Evolutionary conservation across 441 rosid genomes (phyloP).

Genomic region (Caryocar brasiliense): DNA sequence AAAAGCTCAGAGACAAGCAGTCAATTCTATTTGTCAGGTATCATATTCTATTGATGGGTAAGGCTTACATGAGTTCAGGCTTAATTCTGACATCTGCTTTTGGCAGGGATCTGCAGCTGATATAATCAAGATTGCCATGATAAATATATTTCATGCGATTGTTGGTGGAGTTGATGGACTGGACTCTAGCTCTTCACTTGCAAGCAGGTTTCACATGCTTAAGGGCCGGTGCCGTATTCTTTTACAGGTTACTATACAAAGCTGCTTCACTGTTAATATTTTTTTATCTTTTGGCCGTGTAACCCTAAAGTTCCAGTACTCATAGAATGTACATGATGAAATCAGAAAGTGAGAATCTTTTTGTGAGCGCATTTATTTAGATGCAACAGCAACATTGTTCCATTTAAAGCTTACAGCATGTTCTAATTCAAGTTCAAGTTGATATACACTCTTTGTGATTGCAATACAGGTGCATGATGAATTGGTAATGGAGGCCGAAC

Average conservation of each 20-base stretch:
- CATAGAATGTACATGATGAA: background rate
- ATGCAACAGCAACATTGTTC: background rate
- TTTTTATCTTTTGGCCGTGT: background rate
- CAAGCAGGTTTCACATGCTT: constrained; percentile 48
- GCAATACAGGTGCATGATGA: constrained; percentile 80
- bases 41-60: background rate
- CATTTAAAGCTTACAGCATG: background rate
- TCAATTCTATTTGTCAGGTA: constrained; percentile 97
- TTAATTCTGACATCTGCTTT: constrained; percentile 17
- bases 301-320: background rate
- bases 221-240: constrained; percentile 73
- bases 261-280: background rate
- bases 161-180: constrained; percentile 31
- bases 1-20: constrained; percentile 97
- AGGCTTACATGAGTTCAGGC: background rate
- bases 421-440: constrained; percentile 8
- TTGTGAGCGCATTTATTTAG: background rate
- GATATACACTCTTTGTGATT: background rate
- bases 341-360: background rate
- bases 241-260: constrained; percentile 54
- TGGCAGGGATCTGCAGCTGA: constrained; percentile 95
- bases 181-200: constrained; percentile 33
- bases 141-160: constrained; percentile 51
- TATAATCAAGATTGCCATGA: constrained; percentile 92
- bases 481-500: constrained; percentile 82